A percentile compares a stretch with the other conserved stretches of the same genome.
These are phyloP conservation scores for Diaporthe capsici DNA, from an alignment of 2,329 filamentous ascomycete genomes.

Conservation along the genomic window DNA sequence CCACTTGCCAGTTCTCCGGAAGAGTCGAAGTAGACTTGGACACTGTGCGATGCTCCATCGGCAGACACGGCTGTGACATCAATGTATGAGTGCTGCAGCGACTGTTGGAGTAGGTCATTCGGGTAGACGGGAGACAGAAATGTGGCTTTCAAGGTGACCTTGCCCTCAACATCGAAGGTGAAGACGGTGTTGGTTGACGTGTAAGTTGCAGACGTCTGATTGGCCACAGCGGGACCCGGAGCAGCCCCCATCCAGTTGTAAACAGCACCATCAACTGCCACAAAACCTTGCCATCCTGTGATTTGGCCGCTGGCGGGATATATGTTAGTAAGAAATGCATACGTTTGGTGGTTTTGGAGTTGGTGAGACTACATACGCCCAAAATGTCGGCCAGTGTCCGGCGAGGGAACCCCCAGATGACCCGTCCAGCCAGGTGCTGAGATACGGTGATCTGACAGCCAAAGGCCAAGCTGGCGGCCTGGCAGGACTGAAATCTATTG, in stretches of 20 bases:
- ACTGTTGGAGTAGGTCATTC: constrained; percentile 76
- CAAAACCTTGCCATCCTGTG: constrained; percentile 77
- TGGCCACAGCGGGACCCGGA: constrained; percentile 62
- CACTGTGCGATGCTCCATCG: constrained; percentile 73
- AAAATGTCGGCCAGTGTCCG: constrained; percentile 78
- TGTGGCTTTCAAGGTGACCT: constrained; percentile 75
- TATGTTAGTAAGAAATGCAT: constrained; percentile 37
- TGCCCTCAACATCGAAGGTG: constrained; percentile 73
- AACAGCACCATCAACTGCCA: constrained; percentile 74
- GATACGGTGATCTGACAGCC: constrained; percentile 81
- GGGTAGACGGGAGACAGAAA: constrained; percentile 81
- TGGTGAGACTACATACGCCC: constrained; percentile 68
- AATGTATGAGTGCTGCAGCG: constrained; percentile 79
- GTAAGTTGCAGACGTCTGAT: constrained; percentile 76
- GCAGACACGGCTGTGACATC: constrained; percentile 72
- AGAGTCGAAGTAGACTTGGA: constrained; percentile 81
- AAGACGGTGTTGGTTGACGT: constrained; percentile 82
- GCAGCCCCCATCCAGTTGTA: constrained; percentile 79
- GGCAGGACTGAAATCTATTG: constrained; percentile 73
- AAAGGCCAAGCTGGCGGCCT: constrained; percentile 79
- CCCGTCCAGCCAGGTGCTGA: constrained; percentile 78
- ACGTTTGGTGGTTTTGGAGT: background rate
- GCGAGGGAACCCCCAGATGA: constrained; percentile 76
- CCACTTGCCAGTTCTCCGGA: constrained; percentile 80
- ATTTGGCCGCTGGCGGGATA: constrained; percentile 61